Evolutionary conservation across 2,329 filamentous ascomycete species (phyloP).

Genomic region (Lojkania enalia): DNA sequence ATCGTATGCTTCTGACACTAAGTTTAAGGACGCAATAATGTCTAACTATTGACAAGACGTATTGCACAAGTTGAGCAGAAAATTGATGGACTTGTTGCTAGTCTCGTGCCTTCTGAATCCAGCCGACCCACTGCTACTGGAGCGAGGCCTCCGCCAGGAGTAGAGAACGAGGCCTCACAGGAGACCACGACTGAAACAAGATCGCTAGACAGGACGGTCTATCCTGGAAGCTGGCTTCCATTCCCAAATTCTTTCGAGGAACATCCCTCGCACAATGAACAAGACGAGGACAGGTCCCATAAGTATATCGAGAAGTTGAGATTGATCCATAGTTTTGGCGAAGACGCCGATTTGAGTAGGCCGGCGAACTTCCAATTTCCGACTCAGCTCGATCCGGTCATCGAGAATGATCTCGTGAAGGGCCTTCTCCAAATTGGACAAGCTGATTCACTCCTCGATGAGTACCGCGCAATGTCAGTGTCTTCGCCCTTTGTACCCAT

Average conservation of each 20-base stretch:
- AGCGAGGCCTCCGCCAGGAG: neutral
- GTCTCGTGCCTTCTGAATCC: slow-evolving; percentile 23
- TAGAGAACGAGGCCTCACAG: neutral
- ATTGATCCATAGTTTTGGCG: slow-evolving; percentile 29
- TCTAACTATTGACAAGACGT: too few relatives aligned
- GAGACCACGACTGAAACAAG: too few relatives aligned
- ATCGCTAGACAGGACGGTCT: too few relatives aligned
- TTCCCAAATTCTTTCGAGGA: slow-evolving; percentile 27
- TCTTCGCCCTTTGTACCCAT: slow-evolving; percentile 39
- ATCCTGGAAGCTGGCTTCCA: slow-evolving; percentile 34
- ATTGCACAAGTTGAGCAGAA: slow-evolving; percentile 43
- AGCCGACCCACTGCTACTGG: slow-evolving; percentile 1
- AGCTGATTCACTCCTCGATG: slow-evolving; percentile 29
- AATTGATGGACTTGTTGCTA: slow-evolving; percentile 40
- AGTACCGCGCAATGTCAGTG: slow-evolving; percentile 34
- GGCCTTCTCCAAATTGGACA: slow-evolving; percentile 25
- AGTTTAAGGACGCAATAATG: slow-evolving; percentile 11
- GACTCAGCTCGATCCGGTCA: slow-evolving; percentile 22
- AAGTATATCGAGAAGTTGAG: slow-evolving; percentile 32
- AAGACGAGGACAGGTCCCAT: slow-evolving; percentile 20
- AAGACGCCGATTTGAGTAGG: slow-evolving; percentile 15
- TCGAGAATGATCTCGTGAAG: slow-evolving; percentile 26
- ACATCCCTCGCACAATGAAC: slow-evolving; percentile 1
- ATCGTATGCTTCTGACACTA: slow-evolving; percentile 26
- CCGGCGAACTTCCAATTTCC: slow-evolving; percentile 22